phyloP scores from a whole-genome alignment of 192 early-diverging fungal genomes.

The Phlyctochytrium bullatum region DNA sequence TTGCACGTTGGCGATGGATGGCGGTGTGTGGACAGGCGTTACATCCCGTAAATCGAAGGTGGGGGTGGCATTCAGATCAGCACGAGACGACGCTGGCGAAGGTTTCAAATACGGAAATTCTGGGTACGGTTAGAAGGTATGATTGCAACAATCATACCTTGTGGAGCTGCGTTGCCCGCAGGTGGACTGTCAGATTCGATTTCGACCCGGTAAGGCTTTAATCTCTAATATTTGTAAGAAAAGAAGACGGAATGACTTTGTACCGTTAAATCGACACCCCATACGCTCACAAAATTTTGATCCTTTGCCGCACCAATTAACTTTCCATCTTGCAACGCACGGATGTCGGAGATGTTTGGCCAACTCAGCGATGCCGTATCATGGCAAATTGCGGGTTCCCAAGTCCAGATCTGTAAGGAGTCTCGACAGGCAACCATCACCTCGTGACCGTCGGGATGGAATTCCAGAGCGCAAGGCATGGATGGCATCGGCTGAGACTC shows the following conservation, averaged over 20 bases:
- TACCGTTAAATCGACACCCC: slow-evolving; percentile 46
- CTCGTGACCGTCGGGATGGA: slow-evolving; percentile 44
- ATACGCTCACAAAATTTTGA: slow-evolving; percentile 49
- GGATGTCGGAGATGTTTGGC: slow-evolving; percentile 46
- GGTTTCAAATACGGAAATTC: not conserved
- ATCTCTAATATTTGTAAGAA: no score
- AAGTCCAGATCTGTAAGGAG: slow-evolving; percentile 42
- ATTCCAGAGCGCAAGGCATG: slow-evolving; percentile 33
- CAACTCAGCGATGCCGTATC: slow-evolving; percentile 36
- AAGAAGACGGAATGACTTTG: no score
- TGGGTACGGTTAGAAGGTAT: not conserved
- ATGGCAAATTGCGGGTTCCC: slow-evolving; percentile 44
- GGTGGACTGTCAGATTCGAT: no score
- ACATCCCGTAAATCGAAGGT: not conserved
- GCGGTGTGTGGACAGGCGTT: not conserved
- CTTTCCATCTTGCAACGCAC: slow-evolving; percentile 40
- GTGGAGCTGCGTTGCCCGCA: no score
- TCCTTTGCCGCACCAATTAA: slow-evolving; percentile 43
- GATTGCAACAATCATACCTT: not conserved
- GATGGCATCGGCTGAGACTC: slow-evolving; percentile 12
- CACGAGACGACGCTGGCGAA: not conserved
- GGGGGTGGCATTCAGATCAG: not conserved
- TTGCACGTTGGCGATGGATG: not conserved
- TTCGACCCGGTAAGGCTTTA: not conserved
- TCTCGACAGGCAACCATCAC: slow-evolving; percentile 38